Evolutionary conservation across 106 monocot species (phyloP).

Genomic region (Amphibolis antarctica): DNA sequence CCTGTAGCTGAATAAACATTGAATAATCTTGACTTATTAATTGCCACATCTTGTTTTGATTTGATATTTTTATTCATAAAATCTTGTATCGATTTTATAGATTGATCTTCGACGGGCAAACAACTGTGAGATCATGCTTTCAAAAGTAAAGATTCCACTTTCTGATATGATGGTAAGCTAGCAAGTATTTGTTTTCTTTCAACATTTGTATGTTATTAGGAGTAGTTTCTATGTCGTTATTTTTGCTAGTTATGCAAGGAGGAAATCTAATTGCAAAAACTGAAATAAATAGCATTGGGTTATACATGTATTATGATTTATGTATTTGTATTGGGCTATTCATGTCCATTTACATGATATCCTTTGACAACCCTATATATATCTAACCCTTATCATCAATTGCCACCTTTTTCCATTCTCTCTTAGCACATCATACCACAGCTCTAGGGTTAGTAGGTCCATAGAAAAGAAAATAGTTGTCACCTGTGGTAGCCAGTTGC

Average conservation of each 20-base stretch:
- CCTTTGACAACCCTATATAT: no score
- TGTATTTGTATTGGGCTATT: no score
- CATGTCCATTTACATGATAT: no score
- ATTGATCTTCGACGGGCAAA: constrained; percentile 84
- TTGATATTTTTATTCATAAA: not conserved
- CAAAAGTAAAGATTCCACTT: constrained; percentile 96
- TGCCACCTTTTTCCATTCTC: no score
- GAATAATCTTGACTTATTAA: not conserved
- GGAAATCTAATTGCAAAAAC: no score
- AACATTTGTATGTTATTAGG: not conserved
- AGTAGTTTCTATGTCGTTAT: not conserved
- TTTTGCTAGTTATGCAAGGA: not conserved
- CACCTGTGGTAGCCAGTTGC: no score
- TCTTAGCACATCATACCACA: no score
- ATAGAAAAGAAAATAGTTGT: no score
- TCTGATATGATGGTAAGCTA: constrained; percentile 84
- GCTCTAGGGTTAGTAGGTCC: no score
- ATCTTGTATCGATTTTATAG: constrained; percentile 27
- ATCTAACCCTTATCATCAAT: no score
- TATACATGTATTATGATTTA: no score
- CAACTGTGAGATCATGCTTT: constrained; percentile 94
- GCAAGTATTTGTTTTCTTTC: not conserved
- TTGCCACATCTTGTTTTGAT: not conserved
- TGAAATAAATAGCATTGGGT: no score
- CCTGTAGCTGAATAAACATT: not conserved